Percentiles rank a stretch among this genome's conserved stretches.
These are phyloP conservation scores for Candida stauntonica DNA, from an alignment of 805 yeast genomes.

Conservation along the genomic window DNA sequence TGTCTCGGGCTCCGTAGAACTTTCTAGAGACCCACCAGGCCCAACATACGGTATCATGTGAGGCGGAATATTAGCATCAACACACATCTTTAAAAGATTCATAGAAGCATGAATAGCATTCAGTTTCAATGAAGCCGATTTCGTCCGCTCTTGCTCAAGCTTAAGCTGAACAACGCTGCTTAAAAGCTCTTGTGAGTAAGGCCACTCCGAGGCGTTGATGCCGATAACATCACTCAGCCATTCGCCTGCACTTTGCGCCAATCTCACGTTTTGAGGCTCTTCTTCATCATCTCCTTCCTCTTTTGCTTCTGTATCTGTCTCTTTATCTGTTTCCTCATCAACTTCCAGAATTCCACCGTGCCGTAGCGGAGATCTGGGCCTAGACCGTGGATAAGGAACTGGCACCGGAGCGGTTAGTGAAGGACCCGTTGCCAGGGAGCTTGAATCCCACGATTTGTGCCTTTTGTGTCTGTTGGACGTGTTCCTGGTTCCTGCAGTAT, in stretches of 20 bases:
- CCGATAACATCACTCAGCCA: slow-evolving; percentile 13
- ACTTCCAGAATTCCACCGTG: neutral
- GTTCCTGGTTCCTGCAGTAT: no score
- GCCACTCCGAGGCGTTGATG: slow-evolving; percentile 27
- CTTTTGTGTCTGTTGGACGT: slow-evolving; percentile 13
- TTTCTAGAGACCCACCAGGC: slow-evolving; percentile 8
- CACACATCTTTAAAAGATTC: slow-evolving; percentile 35
- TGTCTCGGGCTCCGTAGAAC: neutral
- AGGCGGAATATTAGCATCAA: slow-evolving; percentile 32
- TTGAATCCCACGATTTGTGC: slow-evolving; percentile 17
- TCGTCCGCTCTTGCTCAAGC: slow-evolving; percentile 38
- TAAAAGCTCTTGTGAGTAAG: slow-evolving; percentile 35
- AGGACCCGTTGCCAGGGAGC: no score
- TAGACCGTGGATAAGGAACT: slow-evolving; percentile 1
- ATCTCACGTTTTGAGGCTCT: neutral
- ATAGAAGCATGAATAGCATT: slow-evolving; percentile 30
- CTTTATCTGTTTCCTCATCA: neutral
- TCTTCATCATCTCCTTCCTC: neutral
- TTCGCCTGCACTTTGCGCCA: slow-evolving; percentile 1
- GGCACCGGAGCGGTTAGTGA: no score
- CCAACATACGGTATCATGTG: slow-evolving; percentile 35
- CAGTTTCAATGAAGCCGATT: slow-evolving; percentile 31
- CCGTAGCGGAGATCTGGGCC: slow-evolving; percentile 2
- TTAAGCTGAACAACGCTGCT: slow-evolving; percentile 32
- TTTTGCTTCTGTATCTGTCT: neutral